Evolutionary conservation across 2,329 filamentous ascomycete species (phyloP).

Genomic region (Epichloe glyceriae): DNA sequence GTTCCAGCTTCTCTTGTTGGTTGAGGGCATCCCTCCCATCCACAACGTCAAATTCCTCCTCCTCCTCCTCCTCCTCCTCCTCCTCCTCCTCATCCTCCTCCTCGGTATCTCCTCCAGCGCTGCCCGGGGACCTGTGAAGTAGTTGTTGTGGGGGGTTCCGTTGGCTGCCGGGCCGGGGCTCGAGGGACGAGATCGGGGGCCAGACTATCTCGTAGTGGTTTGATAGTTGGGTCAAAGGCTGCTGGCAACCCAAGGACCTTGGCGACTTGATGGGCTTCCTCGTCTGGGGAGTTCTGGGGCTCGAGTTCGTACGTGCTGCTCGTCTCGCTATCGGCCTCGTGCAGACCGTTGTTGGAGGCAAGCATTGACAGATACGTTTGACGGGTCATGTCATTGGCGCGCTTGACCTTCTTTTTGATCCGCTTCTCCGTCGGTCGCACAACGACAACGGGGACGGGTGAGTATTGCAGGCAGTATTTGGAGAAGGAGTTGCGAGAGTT

Average conservation of each 20-base stretch:
- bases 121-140: constrained; percentile 17
- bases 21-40: constrained; percentile 30
- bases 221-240: constrained; percentile 50
- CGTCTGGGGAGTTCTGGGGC: constrained; percentile 40
- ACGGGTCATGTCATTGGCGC: constrained; percentile 60
- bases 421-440: constrained; percentile 79
- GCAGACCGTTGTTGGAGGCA: constrained; percentile 43
- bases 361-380: constrained; percentile 70
- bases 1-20: constrained; percentile 35
- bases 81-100: constrained; percentile 19
- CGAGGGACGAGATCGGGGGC: constrained; percentile 11
- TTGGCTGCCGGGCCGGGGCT: constrained; percentile 7
- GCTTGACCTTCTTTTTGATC: constrained; percentile 79
- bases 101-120: constrained; percentile 27
- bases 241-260: constrained; percentile 50
- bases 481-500: constrained; percentile 71
- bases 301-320: constrained; percentile 42
- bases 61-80: constrained; percentile 25
- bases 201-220: constrained; percentile 31
- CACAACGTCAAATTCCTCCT: constrained; percentile 31
- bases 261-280: constrained; percentile 52
- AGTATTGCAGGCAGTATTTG: constrained; percentile 90
- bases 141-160: constrained; percentile 11
- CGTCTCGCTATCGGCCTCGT: constrained; percentile 44
- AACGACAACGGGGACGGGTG: constrained; percentile 83